Evolutionary conservation across 1,284 basidiomycete genomes (phyloP).

Genomic region (Ustilago vetiveriae): DNA sequence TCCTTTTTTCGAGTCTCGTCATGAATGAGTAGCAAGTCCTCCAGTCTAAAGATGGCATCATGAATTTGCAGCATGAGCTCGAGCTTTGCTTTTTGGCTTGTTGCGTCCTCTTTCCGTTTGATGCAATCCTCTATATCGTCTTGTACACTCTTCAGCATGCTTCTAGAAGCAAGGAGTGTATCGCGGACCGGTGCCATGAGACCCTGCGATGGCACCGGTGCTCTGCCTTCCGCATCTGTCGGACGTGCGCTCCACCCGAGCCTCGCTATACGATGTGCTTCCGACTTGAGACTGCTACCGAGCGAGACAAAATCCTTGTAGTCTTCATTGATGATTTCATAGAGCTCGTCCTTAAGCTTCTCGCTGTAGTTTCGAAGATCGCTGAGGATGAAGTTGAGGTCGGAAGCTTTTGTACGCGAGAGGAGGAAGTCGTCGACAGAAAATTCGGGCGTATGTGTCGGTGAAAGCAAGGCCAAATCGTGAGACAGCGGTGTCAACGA

Average conservation of each 20-base stretch:
- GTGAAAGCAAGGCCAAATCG: conserved; percentile 77
- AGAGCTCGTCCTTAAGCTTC: conserved; percentile 86
- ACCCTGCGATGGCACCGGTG: conserved; percentile 4
- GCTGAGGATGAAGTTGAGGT: conserved; percentile 80
- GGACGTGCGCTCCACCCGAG: conserved; percentile 28
- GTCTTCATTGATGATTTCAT: conserved; percentile 94
- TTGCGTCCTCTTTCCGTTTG: conserved; percentile 83
- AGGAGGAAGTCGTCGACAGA: conserved; percentile 87
- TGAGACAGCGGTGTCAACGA: conserved; percentile 81
- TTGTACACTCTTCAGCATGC: conserved; percentile 77
- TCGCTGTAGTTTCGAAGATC: conserved; percentile 87
- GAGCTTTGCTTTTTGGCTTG: conserved; percentile 74
- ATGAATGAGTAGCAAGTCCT: conserved; percentile 78
- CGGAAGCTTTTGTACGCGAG: conserved; percentile 83
- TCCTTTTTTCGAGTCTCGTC: conserved; percentile 3
- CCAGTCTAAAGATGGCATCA: conserved; percentile 82
- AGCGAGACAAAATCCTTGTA: conserved; percentile 97
- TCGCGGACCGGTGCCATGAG: conserved; percentile 43
- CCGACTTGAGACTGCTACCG: conserved; percentile 69
- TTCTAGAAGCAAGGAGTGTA: conserved; percentile 27
- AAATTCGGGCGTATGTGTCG: conserved; percentile 71
- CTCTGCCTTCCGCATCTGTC: neutral
- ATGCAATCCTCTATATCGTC: conserved; percentile 77
- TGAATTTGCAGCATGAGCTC: conserved; percentile 87
- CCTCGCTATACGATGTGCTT: conserved; percentile 39